phyloP scores from a whole-genome alignment of 1,284 basidiomycete species.

The Tilletia indica region DNA sequence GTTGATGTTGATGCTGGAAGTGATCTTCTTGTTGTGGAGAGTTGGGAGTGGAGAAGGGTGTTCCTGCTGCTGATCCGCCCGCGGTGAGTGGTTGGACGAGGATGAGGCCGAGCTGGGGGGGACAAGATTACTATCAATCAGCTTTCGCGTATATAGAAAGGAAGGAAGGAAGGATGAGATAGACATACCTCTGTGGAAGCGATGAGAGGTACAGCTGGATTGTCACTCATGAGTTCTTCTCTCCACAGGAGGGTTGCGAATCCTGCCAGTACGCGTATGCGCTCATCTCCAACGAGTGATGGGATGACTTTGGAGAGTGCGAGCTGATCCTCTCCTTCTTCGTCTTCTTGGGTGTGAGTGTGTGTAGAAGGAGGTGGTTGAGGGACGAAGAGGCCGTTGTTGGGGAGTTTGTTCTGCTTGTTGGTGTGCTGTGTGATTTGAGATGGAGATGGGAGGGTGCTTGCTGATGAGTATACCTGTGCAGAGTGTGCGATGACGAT shows the following conservation, averaged over 20 bases:
- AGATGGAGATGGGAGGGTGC: background rate
- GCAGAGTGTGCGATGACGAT: constrained; percentile 9
- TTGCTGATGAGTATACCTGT: constrained; percentile 6
- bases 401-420: background rate
- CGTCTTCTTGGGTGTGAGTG: background rate
- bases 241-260: constrained; percentile 2
- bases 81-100: constrained; percentile 7
- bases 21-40: constrained; percentile 1
- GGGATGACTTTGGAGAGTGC: background rate
- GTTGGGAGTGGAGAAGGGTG: background rate
- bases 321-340: background rate
- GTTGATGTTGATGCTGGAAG: background rate
- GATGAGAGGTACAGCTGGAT: background rate
- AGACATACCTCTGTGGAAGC: background rate
- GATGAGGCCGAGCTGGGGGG: background rate
- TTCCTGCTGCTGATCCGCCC: background rate
- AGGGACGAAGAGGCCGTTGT: constrained; percentile 10
- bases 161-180: background rate
- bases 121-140: background rate
- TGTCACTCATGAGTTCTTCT: constrained; percentile 4
- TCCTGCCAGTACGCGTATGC: background rate
- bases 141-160: background rate
- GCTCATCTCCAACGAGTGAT: constrained; percentile 1
- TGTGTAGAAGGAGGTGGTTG: background rate
- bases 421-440: background rate